Conservation (phyloP, 2,329 filamentous ascomycete species). For the Penicillium sp. region DNA sequence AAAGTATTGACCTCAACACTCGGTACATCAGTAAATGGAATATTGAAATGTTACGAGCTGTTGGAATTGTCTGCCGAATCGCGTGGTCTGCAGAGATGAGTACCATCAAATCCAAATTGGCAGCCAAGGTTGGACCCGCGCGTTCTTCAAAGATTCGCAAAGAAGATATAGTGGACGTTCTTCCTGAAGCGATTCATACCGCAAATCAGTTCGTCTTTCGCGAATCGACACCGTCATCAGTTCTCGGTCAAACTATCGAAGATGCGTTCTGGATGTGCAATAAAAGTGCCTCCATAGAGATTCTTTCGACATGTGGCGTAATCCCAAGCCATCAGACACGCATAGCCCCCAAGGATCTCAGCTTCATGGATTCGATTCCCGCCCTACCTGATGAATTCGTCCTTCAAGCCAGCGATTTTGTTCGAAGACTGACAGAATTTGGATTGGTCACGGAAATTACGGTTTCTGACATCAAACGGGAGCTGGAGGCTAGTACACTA, state of each 20-base stretch:
- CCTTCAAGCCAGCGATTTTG: constrained; percentile 67
- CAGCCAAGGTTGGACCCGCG: constrained; percentile 32
- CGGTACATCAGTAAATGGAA: constrained; percentile 96
- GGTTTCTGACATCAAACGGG: constrained; percentile 78
- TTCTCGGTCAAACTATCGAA: constrained; percentile 84
- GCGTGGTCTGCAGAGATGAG: constrained; percentile 87
- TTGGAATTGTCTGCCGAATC: constrained; percentile 85
- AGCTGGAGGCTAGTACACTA: constrained; percentile 79
- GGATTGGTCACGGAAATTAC: constrained; percentile 87
- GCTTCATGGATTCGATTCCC: constrained; percentile 86
- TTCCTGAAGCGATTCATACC: constrained; percentile 79
- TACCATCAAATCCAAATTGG: constrained; percentile 66
- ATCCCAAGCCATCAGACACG: constrained; percentile 82
- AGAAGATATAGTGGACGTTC: constrained; percentile 65
- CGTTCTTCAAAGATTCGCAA: constrained; percentile 58
- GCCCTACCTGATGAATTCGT: constrained; percentile 77
- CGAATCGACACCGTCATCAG: constrained; percentile 83
- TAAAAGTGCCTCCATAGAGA: constrained; percentile 76
- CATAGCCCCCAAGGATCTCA: constrained; percentile 67
- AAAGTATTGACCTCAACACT: constrained; percentile 95
- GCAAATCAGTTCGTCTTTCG: constrained; percentile 84
- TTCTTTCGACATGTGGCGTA: constrained; percentile 85
- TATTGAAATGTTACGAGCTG: constrained; percentile 83
- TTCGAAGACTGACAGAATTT: constrained; percentile 78
- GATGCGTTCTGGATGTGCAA: constrained; percentile 96